Percentiles rank a stretch among this genome's conserved stretches.
Conservation (phyloP, 352 stramenopile species). For the Phytophthora niederhauseri region DNA sequence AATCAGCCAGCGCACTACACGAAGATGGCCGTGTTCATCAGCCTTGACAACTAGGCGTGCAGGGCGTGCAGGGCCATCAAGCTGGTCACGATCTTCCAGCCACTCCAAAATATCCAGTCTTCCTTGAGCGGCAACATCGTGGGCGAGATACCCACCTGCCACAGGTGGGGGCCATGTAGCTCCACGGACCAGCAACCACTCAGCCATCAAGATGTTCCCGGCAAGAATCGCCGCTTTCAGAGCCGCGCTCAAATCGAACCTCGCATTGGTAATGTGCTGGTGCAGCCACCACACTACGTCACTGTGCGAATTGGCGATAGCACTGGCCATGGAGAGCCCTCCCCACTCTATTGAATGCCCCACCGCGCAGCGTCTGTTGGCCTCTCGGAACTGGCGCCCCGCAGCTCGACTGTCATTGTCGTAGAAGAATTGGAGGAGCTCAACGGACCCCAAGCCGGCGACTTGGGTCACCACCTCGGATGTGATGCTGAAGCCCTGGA, state of each 20-base stretch:
- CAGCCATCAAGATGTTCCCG: not conserved
- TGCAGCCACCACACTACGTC: conserved; percentile 1
- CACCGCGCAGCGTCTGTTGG: not conserved
- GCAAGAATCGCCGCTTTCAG: not conserved
- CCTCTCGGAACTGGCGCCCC: not conserved
- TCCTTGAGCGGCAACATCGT: not conserved
- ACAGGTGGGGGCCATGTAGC: not conserved
- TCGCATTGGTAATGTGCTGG: not conserved
- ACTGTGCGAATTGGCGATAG: not conserved
- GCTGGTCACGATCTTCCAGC: not conserved
- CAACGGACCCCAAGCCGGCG: not conserved
- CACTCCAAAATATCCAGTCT: not conserved
- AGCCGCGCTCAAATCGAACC: not conserved
- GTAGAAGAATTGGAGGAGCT: not conserved
- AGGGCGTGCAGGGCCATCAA: too few relatives aligned
- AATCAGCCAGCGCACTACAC: not conserved
- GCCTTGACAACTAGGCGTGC: not conserved
- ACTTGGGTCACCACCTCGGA: not conserved
- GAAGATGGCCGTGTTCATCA: not conserved
- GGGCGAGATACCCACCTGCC: not conserved
- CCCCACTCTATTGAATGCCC: not conserved
- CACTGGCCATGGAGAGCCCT: not conserved
- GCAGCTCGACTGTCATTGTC: not conserved
- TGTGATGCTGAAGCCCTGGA: too few relatives aligned
- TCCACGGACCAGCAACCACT: not conserved